Evolutionary conservation across 257 asterid genomes (phyloP), one percentile per base, ranked within the genome.

Genomic region (Nyctanthes arbortristis): DNA sequence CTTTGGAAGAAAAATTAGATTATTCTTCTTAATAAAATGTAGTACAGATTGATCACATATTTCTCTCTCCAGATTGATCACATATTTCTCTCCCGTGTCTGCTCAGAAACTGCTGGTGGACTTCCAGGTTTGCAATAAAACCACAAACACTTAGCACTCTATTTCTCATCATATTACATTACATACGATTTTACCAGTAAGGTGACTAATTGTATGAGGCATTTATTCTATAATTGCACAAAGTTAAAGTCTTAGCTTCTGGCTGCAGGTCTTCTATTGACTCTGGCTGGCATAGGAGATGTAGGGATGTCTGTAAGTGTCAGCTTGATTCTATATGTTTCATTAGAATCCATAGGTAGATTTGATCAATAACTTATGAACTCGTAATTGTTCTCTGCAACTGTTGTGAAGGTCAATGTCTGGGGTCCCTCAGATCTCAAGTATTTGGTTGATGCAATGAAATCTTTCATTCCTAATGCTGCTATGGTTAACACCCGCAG

Each of bases 41-140:
- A 24, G 14, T 52, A 18, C 31, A 52, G 59, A 52, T 52, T 22
- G 59, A 52, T 16, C 61, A 27, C 33, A 54, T 65, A n/a, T 12
- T 30, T 54, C 45, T 72, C 65, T 72, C 72, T 79, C 68, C 84
- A 93, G 99, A 89, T 93, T 75, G 99, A 93, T 89, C 97, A 93
- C 84, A 87, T 93, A 76, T 91, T 88, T 80, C 88, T 94, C 56
- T 89, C 99, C 10, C 97, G 97, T 30, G 99, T 91, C 34, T 88
- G 97, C 87, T 89, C 99, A 18, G 97, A 91, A 88, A 94, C 99
- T 75, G 92, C 97, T 27, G 97, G 99, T 74, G 99, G 99, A 63
- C 97, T 90, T 73, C 97, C 98, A 71, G 98, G 97, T 90, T 58
- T 68, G 81, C 40, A 47, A 34, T 35, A 66, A 14, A 67, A 32